Base-by-base conservation (phyloP, 2,329 filamentous ascomycete species). In the Cladobotryum mycophilum region DNA sequence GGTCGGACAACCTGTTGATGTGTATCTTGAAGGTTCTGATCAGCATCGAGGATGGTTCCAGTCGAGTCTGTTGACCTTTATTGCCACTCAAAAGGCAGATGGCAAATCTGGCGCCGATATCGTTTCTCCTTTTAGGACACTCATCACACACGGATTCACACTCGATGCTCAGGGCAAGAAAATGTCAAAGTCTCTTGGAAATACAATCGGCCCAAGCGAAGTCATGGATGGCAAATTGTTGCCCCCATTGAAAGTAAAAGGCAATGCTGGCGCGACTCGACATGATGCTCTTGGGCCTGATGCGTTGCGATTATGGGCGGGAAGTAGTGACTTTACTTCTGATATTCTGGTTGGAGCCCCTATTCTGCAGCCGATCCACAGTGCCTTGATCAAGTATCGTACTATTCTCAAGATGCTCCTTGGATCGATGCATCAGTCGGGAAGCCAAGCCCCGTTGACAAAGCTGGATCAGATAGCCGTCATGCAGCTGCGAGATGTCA, bases 11-110 rank as follows among this genome's bases (percentile, higher is more conserved):
- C 84, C 66, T 20, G 89, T 89, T 1, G 90, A 99, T 65, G 79
- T 97, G 20, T 97, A 95, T 64, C 79, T 97, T 3, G 93, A 99
- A 71, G 93, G 93, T 33, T 88, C 86, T 3, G 93, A 99, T 66
- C 93, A 99, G 66, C 93, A 99, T 68, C 86, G 93, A 37, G 93
- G 93, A 30, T 99, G 93, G 93, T 99, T 99, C 66, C 93, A 99
- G 68, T 97, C 93, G 6, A 95, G 90, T 55, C 78, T 99, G 11
- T 77, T 99, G 49, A 97, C 93, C 0, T 84, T 89, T 45, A 80
- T 95, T 30, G 88, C 91, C 0, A 76, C 79, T 3, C 78, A 83
- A 58, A 70, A 65, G 8, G 64, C 69, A 5, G 62, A 64, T 30
- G 60, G 62, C 15, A 62, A 59, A 3, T 49, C 54, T 2, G 54